These are phyloP conservation scores for Trichophyton simii DNA, from an alignment of 2,329 filamentous ascomycete species.

Conservation along the genomic window DNA sequence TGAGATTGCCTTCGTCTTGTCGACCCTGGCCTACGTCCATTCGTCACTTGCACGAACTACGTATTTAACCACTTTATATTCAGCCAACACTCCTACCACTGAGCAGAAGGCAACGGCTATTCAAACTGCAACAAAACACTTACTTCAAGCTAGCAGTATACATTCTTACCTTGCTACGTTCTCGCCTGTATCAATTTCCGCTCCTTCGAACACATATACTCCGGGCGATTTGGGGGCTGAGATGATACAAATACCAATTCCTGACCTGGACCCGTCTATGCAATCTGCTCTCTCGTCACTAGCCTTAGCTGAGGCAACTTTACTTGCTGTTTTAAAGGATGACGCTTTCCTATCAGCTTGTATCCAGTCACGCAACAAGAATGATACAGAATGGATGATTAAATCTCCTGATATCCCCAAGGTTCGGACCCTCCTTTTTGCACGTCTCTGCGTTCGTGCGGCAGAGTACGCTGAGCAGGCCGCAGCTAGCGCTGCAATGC, in stretches of 20 bases:
- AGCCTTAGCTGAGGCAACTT: constrained; percentile 73
- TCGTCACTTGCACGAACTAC: constrained; percentile 58
- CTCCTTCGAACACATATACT: constrained; percentile 31
- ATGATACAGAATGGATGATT: constrained; percentile 94
- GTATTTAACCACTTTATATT: constrained; percentile 58
- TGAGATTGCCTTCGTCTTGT: constrained; percentile 68
- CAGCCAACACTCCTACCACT: constrained; percentile 47
- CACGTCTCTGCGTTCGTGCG: constrained; percentile 73
- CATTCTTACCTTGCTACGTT: constrained; percentile 55
- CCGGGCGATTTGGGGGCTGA: constrained; percentile 6
- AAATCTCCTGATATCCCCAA: constrained; percentile 76
- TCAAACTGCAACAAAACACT: constrained; percentile 58
- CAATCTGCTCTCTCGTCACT: constrained; percentile 40
- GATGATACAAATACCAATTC: constrained; percentile 13
- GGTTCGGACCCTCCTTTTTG: constrained; percentile 77
- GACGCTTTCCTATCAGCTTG: constrained; percentile 81
- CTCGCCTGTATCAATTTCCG: constrained; percentile 38
- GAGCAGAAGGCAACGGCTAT: constrained; percentile 60
- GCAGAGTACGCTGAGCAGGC: constrained; percentile 77
- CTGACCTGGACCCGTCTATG: constrained; percentile 37
- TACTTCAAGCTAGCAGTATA: constrained; percentile 66
- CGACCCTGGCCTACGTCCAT: constrained; percentile 63
- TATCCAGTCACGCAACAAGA: constrained; percentile 66
- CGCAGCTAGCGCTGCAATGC: constrained; percentile 36
- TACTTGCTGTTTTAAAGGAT: constrained; percentile 83